These are phyloP conservation scores for Bolboschoenoplectus hybrid DNA, from an alignment of 202 grass and related monocot genomes.

Conservation along the genomic window DNA sequence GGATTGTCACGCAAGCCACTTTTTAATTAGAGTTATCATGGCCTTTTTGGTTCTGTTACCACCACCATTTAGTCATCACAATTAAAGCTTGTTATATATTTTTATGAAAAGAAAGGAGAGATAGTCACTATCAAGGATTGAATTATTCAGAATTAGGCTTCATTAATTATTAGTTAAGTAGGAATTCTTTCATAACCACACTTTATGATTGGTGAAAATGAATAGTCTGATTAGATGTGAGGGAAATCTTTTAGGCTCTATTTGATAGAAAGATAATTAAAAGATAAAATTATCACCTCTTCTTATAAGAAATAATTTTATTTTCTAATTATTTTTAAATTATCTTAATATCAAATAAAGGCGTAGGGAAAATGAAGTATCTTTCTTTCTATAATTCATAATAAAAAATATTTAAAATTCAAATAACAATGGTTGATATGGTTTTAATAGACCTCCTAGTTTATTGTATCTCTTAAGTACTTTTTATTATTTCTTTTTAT, in stretches of 20 bases:
- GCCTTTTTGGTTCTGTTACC: constrained; percentile 25
- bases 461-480: background rate
- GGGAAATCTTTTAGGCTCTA: too few species aligned
- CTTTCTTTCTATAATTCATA: background rate
- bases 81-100: constrained; percentile 27
- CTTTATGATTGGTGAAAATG: background rate
- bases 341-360: too few species aligned
- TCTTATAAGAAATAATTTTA: too few species aligned
- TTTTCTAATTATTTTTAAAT: too few species aligned
- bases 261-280: too few species aligned
- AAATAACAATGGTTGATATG: too few species aligned
- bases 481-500: background rate
- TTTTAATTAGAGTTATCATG: constrained; percentile 16
- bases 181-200: constrained; percentile 4
- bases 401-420: background rate
- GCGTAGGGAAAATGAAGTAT: too few species aligned
- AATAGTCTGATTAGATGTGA: background rate
- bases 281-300: too few species aligned
- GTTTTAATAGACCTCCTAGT: background rate
- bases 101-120: background rate
- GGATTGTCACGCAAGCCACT: constrained; percentile 18
- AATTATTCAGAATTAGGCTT: background rate
- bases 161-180: background rate
- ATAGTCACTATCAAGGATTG: constrained; percentile 15
- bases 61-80: constrained; percentile 2